A percentile compares a stretch with the other conserved stretches of the same genome.
Conservation (phyloP, 495 filamentous ascomycete species). For the Penicillium malachiteum region DNA sequence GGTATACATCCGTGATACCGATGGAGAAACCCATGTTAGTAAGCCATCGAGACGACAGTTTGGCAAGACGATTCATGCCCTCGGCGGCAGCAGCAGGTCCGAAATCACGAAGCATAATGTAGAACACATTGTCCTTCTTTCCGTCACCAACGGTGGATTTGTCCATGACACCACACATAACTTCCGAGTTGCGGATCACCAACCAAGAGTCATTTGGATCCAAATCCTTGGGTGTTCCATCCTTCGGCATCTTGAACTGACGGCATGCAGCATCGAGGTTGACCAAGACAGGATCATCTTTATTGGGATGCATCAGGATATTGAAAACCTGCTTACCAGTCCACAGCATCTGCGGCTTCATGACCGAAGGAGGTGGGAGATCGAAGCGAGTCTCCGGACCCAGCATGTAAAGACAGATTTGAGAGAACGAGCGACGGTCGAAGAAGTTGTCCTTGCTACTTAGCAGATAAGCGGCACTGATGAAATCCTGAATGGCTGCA, state of each 20-base stretch:
- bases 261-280: slow-evolving; percentile 93
- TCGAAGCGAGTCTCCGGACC: slow-evolving; percentile 77
- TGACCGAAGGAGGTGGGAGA: slow-evolving; percentile 77
- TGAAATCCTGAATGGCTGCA: slow-evolving; percentile 97
- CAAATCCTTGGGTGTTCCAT: slow-evolving; percentile 62
- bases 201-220: slow-evolving; percentile 82
- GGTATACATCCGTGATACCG: slow-evolving; percentile 90
- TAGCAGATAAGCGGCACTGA: slow-evolving; percentile 87
- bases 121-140: slow-evolving; percentile 97
- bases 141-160: slow-evolving; percentile 92
- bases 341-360: slow-evolving; percentile 88
- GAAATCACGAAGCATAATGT: slow-evolving; percentile 91
- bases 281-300: slow-evolving; percentile 71
- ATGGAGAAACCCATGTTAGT: slow-evolving; percentile 94
- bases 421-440: slow-evolving; percentile 78
- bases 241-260: slow-evolving; percentile 62
- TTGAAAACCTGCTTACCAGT: slow-evolving; percentile 98
- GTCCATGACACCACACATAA: slow-evolving; percentile 99
- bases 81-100: slow-evolving; percentile 83
- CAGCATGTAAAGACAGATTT: slow-evolving; percentile 93
- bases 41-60: slow-evolving; percentile 83
- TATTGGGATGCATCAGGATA: slow-evolving; percentile 90
- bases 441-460: slow-evolving; percentile 94
- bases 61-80: slow-evolving; percentile 93
- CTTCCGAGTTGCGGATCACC: slow-evolving; percentile 90